Conservation (phyloP, 1,284 basidiomycete species). For the Tilletia setariae region DNA sequence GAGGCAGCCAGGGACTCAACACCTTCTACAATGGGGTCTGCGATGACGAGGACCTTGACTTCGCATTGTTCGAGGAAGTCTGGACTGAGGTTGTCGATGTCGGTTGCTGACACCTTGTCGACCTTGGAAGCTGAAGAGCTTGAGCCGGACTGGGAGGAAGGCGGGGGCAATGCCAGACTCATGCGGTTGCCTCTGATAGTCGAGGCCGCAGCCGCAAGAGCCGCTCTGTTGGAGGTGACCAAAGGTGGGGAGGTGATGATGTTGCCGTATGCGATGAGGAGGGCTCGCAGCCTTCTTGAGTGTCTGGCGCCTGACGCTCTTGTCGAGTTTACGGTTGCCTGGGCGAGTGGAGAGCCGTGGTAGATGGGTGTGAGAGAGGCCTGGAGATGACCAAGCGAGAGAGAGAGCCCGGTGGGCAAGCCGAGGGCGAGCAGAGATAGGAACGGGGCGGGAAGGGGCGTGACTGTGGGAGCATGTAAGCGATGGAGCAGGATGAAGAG, state of each 20-base stretch:
- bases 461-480: constrained; percentile 63
- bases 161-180: too few species aligned
- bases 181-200: too few species aligned
- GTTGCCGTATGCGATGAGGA: constrained; percentile 8
- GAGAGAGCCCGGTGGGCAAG: constrained; percentile 81
- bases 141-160: too few species aligned
- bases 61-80: constrained; percentile 41
- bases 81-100: not conserved
- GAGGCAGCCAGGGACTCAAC: not conserved
- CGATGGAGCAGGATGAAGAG: constrained; percentile 85
- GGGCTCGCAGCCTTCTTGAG: not conserved
- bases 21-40: constrained; percentile 16
- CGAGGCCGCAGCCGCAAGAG: too few species aligned
- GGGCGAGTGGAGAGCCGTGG: constrained; percentile 34
- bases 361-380: constrained; percentile 74
- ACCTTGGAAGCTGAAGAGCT: too few species aligned
- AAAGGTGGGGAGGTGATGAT: not conserved
- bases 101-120: not conserved
- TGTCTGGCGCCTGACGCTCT: not conserved
- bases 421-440: constrained; percentile 80
- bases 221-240: too few species aligned
- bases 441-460: constrained; percentile 63
- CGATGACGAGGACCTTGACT: constrained; percentile 40
- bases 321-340: not conserved
- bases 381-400: constrained; percentile 88